These are phyloP conservation scores for Trichoderma sp. DNA, from an alignment of 2,329 filamentous ascomycete species.

Conservation along the genomic window DNA sequence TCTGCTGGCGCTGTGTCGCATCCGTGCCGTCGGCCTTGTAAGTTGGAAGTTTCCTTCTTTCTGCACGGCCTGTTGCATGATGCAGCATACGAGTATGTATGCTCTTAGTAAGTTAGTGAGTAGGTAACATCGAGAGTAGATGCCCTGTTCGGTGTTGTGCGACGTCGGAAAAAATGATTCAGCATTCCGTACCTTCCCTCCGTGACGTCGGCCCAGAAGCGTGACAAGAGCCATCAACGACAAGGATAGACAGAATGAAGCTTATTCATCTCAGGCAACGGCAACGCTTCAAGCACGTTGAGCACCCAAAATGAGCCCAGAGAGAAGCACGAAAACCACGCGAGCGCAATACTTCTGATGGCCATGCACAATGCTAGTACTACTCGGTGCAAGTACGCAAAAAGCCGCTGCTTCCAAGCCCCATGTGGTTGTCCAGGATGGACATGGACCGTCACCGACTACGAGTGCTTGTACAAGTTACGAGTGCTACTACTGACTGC, in stretches of 20 bases:
- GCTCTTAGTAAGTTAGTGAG: neutral
- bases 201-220: constrained; percentile 9
- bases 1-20: neutral
- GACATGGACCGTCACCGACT: constrained; percentile 3
- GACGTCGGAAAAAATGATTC: constrained; percentile 13
- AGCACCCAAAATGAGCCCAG: neutral
- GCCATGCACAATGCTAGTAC: constrained; percentile 9
- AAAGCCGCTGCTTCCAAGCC: constrained; percentile 12
- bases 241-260: neutral
- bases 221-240: neutral
- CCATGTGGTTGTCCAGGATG: constrained; percentile 16
- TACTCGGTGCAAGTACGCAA: neutral
- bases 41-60: neutral
- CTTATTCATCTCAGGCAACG: neutral
- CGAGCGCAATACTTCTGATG: constrained; percentile 15
- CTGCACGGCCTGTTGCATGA: constrained; percentile 1
- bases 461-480: neutral
- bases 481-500: neutral
- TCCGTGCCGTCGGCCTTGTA: neutral
- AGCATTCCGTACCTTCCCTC: constrained; percentile 21
- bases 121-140: neutral
- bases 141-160: neutral
- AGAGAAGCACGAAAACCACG: neutral
- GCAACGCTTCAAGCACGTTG: neutral
- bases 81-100: neutral